phyloP scores from a whole-genome alignment of 2,329 filamentous ascomycete species.

The Penicillium rolfsii region DNA sequence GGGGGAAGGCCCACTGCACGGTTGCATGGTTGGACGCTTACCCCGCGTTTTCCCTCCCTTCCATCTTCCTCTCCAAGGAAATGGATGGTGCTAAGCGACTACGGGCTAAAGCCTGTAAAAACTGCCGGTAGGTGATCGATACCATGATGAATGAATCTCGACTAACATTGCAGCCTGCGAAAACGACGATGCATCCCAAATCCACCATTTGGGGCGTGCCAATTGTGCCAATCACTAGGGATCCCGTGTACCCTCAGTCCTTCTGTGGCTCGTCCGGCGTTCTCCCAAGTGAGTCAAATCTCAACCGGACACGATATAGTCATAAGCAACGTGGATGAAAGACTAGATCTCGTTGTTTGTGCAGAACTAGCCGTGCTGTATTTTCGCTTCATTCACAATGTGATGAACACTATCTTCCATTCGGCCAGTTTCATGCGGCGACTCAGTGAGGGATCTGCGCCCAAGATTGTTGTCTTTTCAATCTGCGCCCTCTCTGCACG shows the following conservation, averaged over 20 bases:
- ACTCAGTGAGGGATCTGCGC: constrained; percentile 19
- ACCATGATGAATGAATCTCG: not conserved
- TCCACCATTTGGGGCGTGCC: not conserved
- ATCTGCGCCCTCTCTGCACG: not conserved
- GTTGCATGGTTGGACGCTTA: not conserved
- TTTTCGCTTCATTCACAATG: constrained; percentile 30
- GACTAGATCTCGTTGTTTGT: constrained; percentile 4
- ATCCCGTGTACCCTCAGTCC: not conserved
- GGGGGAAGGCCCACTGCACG: not conserved
- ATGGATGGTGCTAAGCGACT: not conserved
- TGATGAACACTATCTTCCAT: constrained; percentile 30
- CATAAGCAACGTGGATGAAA: not conserved
- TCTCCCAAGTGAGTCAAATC: not conserved
- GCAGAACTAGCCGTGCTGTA: constrained; percentile 26
- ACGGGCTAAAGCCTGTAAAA: not conserved
- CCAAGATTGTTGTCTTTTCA: not conserved
- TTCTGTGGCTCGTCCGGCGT: not conserved
- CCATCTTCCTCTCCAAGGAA: not conserved
- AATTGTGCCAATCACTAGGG: not conserved
- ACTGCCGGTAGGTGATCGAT: not conserved
- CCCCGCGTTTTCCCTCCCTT: not conserved
- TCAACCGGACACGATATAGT: not conserved
- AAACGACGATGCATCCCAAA: not conserved
- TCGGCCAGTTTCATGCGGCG: constrained; percentile 25
- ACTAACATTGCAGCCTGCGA: not conserved